A percentile compares a stretch with the other conserved stretches of the same genome.
phyloP scores from a whole-genome alignment of 164 flowering plant species.

The Tinospora cordifolia region DNA sequence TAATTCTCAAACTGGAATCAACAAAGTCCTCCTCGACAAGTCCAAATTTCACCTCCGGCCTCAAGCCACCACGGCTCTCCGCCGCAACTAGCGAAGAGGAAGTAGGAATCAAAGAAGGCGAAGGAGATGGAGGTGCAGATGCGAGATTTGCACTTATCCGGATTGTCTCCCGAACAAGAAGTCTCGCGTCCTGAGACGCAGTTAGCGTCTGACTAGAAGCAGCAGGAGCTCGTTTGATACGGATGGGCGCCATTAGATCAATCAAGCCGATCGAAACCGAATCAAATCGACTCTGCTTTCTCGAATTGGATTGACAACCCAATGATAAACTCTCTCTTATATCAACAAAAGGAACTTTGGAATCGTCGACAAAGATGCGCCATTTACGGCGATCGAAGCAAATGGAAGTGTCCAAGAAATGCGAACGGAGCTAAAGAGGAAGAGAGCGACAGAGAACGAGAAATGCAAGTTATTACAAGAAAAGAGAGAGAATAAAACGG shows the following conservation, averaged over 20 bases:
- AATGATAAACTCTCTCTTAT: neutral
- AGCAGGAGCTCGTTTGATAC: slow-evolving; percentile 28
- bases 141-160: slow-evolving; percentile 79
- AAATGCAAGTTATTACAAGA: neutral
- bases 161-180: slow-evolving; percentile 77
- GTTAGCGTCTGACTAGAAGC: slow-evolving; percentile 25
- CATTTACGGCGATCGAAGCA: neutral
- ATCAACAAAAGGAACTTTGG: neutral
- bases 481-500: neutral
- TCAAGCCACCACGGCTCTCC: slow-evolving; percentile 12
- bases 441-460: neutral
- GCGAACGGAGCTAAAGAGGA: slow-evolving; percentile 5
- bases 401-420: slow-evolving; percentile 1
- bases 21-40: slow-evolving; percentile 38
- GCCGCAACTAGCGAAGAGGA: slow-evolving; percentile 7
- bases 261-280: neutral
- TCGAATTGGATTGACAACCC: neutral
- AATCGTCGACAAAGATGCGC: neutral
- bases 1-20: slow-evolving; percentile 54
- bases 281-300: neutral
- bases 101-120: slow-evolving; percentile 3
- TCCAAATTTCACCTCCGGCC: slow-evolving; percentile 26
- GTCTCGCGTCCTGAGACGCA: slow-evolving; percentile 43
- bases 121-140: slow-evolving; percentile 35
- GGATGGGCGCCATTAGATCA: slow-evolving; percentile 35